Base-by-base conservation (phyloP, 2,329 filamentous ascomycete species). In the Diaporthe amygdali region DNA sequence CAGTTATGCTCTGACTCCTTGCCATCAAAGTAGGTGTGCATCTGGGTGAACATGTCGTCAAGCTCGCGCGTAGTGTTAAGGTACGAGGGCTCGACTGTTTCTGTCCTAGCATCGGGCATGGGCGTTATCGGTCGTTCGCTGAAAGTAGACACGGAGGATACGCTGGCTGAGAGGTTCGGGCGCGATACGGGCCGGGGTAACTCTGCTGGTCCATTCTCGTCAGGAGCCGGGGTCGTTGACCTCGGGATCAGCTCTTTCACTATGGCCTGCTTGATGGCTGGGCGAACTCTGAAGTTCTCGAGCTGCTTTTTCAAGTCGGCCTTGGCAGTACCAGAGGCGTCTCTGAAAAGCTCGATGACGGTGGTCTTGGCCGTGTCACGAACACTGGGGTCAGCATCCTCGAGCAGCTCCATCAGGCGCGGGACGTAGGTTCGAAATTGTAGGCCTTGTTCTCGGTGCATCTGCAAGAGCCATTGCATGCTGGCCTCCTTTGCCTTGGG, bases 1-100 rank as follows among this genome's bases (percentile, higher is more conserved):
- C 96, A 98, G 78, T 98, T 98, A 72, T 93, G 90, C 79, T 98
- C 96, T 0, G 93, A 91, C 83, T 98, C 96, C 79, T 88, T 94
- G 66, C 95, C 95, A 75, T 98, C 95, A 74, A 98, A 98, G 79
- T 88, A 88, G 67, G 87, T 87, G 39, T 91, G 86, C 94, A 98
- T 97, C 39, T 93, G 92, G 74, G 90, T 90, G 79, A 97, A 91
- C 1, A 93, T 90, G 32, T 97, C 95, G 72, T 98, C 95, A n/a
- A 98, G 84, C 78, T 98, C 95, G 76, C 94, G 89, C 75, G 92
- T 87, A 1, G 95, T 96, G 76, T 95, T 94, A 70, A 97, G 90
- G 78, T 96, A 95, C 34, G 93, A 85, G 2, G 95, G 94, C 68
- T 97, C 94, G 75, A 97, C 89, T 4, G 87, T 83, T 32, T 96